phyloP scores from a whole-genome alignment of 2,329 filamentous ascomycete genomes.

The Daldinia eschscholtzii region DNA sequence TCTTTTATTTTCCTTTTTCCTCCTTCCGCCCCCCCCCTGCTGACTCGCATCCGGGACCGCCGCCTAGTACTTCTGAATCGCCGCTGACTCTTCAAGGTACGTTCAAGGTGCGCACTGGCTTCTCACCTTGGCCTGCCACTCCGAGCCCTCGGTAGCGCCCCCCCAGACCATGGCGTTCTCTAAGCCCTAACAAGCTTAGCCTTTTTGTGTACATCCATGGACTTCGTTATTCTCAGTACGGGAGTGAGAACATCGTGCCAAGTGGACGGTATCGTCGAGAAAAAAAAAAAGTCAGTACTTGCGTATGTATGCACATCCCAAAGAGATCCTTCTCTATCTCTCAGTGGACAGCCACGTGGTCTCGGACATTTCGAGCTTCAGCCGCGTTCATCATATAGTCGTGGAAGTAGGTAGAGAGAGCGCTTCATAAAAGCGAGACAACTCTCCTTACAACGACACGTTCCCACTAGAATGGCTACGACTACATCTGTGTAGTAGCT shows the following conservation, averaged over 20 bases:
- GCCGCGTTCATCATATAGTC: slow-evolving; percentile 30
- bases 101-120: slow-evolving; percentile 17
- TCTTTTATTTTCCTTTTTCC: slow-evolving; percentile 37
- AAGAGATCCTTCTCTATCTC: slow-evolving; percentile 28
- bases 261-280: slow-evolving; percentile 25
- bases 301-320: slow-evolving; percentile 24
- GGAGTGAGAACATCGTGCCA: slow-evolving; percentile 33
- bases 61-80: slow-evolving; percentile 23
- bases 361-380: slow-evolving; percentile 38
- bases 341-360: slow-evolving; percentile 39
- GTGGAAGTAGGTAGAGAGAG: slow-evolving; percentile 21
- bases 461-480: slow-evolving; percentile 14
- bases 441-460: slow-evolving; percentile 28
- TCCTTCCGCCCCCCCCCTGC: slow-evolving; percentile 28
- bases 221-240: slow-evolving; percentile 10
- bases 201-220: neutral
- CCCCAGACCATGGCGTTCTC: slow-evolving; percentile 9
- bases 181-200: slow-evolving; percentile 29
- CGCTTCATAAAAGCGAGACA: slow-evolving; percentile 12
- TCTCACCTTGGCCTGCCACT: slow-evolving; percentile 19
- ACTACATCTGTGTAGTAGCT: slow-evolving; percentile 13
- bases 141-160: slow-evolving; percentile 30
- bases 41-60: slow-evolving; percentile 31
- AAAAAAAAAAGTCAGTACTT: slow-evolving; percentile 5
- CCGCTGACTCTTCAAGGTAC: neutral